Percentiles rank a stretch among this genome's conserved stretches.
Conservation (phyloP, 1,139 yeast genomes). For the Geotrichum siamense region DNA sequence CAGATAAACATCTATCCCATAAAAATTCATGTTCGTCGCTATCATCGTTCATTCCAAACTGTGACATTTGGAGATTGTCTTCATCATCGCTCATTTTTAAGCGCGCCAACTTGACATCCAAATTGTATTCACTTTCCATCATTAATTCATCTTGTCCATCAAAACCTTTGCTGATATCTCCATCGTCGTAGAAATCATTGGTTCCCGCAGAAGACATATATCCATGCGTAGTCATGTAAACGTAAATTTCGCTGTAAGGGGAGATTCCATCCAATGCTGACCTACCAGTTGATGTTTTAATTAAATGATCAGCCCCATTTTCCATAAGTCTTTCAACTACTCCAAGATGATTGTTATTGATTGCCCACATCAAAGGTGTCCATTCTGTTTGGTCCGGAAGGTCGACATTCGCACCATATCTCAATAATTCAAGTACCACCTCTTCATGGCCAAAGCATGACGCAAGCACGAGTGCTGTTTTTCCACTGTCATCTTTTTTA, state of each 20-base stretch:
- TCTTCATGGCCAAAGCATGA: conserved; percentile 39
- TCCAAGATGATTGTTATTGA: conserved; percentile 35
- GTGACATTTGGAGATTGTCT: conserved; percentile 16
- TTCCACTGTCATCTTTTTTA: conserved; percentile 36
- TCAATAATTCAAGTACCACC: conserved; percentile 35
- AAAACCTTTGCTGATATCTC: conserved; percentile 19
- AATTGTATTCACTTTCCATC: conserved; percentile 30
- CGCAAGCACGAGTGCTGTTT: conserved; percentile 38
- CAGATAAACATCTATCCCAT: conserved; percentile 38
- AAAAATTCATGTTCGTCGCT: conserved; percentile 28
- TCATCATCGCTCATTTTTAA: conserved; percentile 25
- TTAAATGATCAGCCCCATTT: conserved; percentile 32
- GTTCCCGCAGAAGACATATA: conserved; percentile 22
- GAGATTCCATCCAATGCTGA: conserved; percentile 36
- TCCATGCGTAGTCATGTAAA: conserved; percentile 28
- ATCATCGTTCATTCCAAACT: conserved; percentile 19
- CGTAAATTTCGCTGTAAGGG: conserved; percentile 30
- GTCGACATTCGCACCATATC: conserved; percentile 36
- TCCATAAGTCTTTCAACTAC: conserved; percentile 35
- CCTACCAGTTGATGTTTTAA: conserved; percentile 33
- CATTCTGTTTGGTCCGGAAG: conserved; percentile 36
- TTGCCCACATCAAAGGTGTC: conserved; percentile 45
- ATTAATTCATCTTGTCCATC: conserved; percentile 26
- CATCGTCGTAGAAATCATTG: conserved; percentile 32
- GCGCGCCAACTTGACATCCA: conserved; percentile 32